Percentiles rank a stretch among this genome's conserved stretches.
Evolutionary conservation across 2,329 filamentous ascomycete genomes (phyloP).

Genomic region (Fusarium sp.): DNA sequence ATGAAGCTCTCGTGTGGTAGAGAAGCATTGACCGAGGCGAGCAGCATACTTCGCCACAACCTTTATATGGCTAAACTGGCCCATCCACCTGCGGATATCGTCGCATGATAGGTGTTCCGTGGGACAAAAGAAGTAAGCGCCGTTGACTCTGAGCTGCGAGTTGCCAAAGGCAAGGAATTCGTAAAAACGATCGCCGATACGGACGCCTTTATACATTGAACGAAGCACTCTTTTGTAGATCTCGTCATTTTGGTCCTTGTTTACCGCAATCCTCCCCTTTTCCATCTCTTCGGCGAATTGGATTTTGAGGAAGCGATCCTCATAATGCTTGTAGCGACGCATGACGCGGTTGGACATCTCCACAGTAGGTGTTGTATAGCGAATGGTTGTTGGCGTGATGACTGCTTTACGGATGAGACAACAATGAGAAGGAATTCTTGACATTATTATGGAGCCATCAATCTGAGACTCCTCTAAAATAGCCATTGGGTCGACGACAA

Average conservation of each 20-base stretch:
- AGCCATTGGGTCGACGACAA: slow-evolving; percentile 74
- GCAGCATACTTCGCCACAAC: slow-evolving; percentile 91
- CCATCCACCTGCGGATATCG: slow-evolving; percentile 87
- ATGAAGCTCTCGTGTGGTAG: slow-evolving; percentile 82
- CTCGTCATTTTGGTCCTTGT: slow-evolving; percentile 69
- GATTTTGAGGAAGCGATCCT: slow-evolving; percentile 86
- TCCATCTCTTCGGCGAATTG: slow-evolving; percentile 86
- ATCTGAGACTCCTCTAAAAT: slow-evolving; percentile 71
- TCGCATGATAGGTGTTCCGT: slow-evolving; percentile 73
- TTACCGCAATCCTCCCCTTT: slow-evolving; percentile 64
- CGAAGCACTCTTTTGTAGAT: slow-evolving; percentile 79
- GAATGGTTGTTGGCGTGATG: slow-evolving; percentile 85
- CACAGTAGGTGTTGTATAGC: slow-evolving; percentile 78
- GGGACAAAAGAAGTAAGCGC: slow-evolving; percentile 91
- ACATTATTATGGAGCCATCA: slow-evolving; percentile 56
- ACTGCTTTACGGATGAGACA: slow-evolving; percentile 78
- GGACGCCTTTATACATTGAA: slow-evolving; percentile 80
- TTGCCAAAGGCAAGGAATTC: slow-evolving; percentile 95
- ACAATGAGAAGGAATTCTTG: slow-evolving; percentile 76
- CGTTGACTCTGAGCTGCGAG: slow-evolving; percentile 91
- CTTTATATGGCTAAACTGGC: slow-evolving; percentile 81
- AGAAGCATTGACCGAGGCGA: slow-evolving; percentile 93
- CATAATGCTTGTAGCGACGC: slow-evolving; percentile 72
- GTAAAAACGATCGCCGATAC: slow-evolving; percentile 82
- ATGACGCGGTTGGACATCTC: slow-evolving; percentile 91